Evolutionary conservation across 345 rosid genomes (phyloP).

Genomic region (Pugionium dolabratum): DNA sequence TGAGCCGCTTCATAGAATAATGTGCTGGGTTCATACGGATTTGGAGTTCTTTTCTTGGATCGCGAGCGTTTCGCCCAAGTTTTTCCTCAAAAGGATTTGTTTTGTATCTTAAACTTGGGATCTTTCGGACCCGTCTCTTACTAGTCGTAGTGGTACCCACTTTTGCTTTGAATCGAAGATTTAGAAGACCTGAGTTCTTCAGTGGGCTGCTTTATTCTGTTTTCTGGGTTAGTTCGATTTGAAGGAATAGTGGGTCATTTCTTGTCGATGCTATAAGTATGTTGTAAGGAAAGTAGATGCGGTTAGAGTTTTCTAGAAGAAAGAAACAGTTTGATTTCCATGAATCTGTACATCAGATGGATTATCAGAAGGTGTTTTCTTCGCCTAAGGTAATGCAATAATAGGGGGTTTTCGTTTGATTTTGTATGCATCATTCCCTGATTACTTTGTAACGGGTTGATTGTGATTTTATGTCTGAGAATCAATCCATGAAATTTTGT

Average conservation of each 20-base stretch:
- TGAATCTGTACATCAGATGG: neutral
- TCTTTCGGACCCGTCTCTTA: slow-evolving; percentile 16
- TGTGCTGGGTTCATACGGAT: slow-evolving; percentile 34
- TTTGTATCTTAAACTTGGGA: slow-evolving; percentile 23
- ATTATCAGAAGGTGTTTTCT: neutral
- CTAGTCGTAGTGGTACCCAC: neutral
- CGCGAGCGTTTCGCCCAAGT: slow-evolving; percentile 20
- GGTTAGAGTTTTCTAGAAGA: neutral
- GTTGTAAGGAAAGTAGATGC: neutral
- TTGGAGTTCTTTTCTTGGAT: slow-evolving; percentile 21
- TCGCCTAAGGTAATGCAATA: neutral
- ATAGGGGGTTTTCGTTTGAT: neutral
- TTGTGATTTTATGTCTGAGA: neutral
- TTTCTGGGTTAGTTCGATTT: slow-evolving; percentile 28
- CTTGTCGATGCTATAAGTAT: neutral
- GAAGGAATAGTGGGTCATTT: slow-evolving; percentile 8
- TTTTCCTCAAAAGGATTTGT: slow-evolving; percentile 11
- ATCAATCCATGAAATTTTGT: neutral
- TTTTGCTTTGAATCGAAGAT: slow-evolving; percentile 26
- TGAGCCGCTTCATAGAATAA: slow-evolving; percentile 21
- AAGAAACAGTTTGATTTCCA: neutral
- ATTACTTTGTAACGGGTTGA: neutral
- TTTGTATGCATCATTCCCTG: neutral
- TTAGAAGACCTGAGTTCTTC: slow-evolving; percentile 10
- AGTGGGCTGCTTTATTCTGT: slow-evolving; percentile 2